Evolutionary conservation across 2,329 filamentous ascomycete species (phyloP).

Genomic region (Microdochium trichocladiopsis): DNA sequence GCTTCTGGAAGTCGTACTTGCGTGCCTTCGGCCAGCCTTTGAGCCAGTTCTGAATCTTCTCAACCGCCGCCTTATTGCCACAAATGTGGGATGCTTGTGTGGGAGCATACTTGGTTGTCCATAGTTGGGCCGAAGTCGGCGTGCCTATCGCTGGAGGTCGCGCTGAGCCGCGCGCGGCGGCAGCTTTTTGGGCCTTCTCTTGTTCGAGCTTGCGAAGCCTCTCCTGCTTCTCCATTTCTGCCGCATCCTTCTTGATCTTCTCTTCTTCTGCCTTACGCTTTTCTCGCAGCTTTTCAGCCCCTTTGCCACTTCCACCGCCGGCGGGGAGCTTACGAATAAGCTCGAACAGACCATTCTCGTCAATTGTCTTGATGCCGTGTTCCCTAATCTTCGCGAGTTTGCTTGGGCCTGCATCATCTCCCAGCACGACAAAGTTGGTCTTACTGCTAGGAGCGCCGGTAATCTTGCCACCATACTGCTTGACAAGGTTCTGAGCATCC

Average conservation of each 20-base stretch:
- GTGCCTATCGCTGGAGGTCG: conserved; percentile 27
- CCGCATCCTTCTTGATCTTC: conserved; percentile 72
- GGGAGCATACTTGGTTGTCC: conserved; percentile 94
- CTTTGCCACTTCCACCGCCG: conserved; percentile 81
- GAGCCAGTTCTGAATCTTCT: conserved; percentile 85
- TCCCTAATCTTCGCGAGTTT: conserved; percentile 83
- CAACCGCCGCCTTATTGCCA: conserved; percentile 85
- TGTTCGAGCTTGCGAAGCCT: conserved; percentile 45
- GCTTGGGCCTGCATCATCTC: conserved; percentile 84
- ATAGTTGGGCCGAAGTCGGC: conserved; percentile 57
- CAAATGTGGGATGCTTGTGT: conserved; percentile 81
- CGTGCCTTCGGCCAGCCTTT: conserved; percentile 73
- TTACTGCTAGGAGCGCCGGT: conserved; percentile 81
- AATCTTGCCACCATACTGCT: conserved; percentile 89
- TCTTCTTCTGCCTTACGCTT: conserved; percentile 82
- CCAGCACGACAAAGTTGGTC: conserved; percentile 89
- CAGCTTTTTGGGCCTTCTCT: conserved; percentile 46
- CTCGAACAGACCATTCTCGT: conserved; percentile 86
- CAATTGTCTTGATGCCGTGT: conserved; percentile 79
- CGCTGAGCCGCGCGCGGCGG: conserved; percentile 32
- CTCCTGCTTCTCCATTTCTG: conserved; percentile 81
- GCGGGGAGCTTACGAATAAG: conserved; percentile 76
- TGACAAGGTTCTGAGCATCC: conserved; percentile 79
- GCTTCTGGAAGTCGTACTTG: conserved; percentile 73
- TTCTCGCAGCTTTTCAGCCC: conserved; percentile 75